Percentiles rank a stretch among this genome's conserved stretches.
These are phyloP conservation scores for Monosporascus sp. DNA, from an alignment of 2,329 filamentous ascomycete genomes.

Conservation along the genomic window DNA sequence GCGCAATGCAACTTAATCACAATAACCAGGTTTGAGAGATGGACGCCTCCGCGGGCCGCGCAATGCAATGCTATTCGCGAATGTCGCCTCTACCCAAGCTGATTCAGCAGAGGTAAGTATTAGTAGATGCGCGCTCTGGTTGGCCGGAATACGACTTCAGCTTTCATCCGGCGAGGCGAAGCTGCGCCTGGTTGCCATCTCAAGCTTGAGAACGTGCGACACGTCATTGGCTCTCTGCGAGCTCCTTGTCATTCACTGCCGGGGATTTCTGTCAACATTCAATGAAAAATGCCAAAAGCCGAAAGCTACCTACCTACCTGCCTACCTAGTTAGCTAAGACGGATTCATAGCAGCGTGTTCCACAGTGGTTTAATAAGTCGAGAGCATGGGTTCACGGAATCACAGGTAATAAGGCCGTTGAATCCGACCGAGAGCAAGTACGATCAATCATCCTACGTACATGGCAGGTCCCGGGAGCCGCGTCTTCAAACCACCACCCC, in stretches of 20 bases:
- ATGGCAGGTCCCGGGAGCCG: background rate
- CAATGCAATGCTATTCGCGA: background rate
- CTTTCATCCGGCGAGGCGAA: background rate
- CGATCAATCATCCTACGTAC: no score
- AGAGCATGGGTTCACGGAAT: background rate
- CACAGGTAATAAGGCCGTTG: no score
- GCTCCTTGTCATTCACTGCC: background rate
- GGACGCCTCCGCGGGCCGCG: no score
- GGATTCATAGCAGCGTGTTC: background rate
- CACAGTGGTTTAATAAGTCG: background rate
- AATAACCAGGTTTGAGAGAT: background rate
- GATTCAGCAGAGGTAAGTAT: background rate
- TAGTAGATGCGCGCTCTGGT: conserved; percentile 3
- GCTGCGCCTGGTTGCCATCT: background rate
- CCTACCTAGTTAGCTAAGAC: background rate
- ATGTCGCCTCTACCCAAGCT: background rate
- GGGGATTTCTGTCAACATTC: background rate
- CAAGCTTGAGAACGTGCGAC: background rate
- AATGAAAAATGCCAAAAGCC: background rate
- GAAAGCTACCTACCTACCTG: background rate
- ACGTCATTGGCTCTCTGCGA: background rate
- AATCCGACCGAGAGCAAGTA: no score
- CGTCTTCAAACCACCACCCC: background rate
- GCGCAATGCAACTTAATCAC: background rate
- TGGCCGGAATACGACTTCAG: conserved; percentile 10